Evolutionary conservation across 768 basidiomycete genomes (phyloP).

Genomic region (Lactifluus volemus): DNA sequence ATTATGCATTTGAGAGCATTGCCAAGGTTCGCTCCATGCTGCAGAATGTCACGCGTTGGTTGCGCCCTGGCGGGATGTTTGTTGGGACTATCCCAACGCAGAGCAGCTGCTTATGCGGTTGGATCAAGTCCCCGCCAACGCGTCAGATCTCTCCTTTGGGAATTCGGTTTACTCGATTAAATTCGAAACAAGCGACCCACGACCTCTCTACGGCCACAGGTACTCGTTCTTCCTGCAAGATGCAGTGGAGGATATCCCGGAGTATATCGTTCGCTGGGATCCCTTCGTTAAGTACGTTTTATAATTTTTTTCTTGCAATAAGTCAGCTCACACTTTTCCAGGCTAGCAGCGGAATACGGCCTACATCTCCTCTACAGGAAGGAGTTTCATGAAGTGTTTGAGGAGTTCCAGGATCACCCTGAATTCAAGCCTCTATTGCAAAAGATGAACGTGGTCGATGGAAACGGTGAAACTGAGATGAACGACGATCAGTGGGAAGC

Average conservation of each 20-base stretch:
- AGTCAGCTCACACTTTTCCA: conserved; percentile 25
- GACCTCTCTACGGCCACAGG: conserved; percentile 75
- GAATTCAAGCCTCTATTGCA: conserved; percentile 81
- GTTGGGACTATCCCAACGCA: conserved; percentile 96
- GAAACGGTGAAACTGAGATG: conserved; percentile 83
- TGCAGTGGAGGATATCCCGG: conserved; percentile 95
- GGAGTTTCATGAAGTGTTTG: conserved; percentile 85
- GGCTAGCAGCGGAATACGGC: conserved; percentile 77
- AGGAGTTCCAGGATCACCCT: conserved; percentile 65
- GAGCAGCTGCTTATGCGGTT: conserved; percentile 69
- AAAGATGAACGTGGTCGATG: conserved; percentile 88
- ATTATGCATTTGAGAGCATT: conserved; percentile 94
- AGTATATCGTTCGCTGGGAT: conserved; percentile 95
- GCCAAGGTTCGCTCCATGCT: conserved; percentile 88
- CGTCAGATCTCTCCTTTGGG: conserved; percentile 71
- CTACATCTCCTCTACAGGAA: conserved; percentile 69
- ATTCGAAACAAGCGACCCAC: conserved; percentile 62
- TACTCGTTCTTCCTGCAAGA: conserved; percentile 93
- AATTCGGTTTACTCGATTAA: conserved; percentile 86
- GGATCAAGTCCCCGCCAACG: conserved; percentile 55
- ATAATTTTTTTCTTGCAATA: neutral
- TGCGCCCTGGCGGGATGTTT: conserved; percentile 82
- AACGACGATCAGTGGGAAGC: conserved; percentile 96
- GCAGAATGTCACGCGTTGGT: conserved; percentile 72
- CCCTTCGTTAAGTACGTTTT: conserved; percentile 70